Evolutionary conservation across 495 filamentous ascomycete genomes (phyloP).

Genomic region (Hypoxylon rickii): DNA sequence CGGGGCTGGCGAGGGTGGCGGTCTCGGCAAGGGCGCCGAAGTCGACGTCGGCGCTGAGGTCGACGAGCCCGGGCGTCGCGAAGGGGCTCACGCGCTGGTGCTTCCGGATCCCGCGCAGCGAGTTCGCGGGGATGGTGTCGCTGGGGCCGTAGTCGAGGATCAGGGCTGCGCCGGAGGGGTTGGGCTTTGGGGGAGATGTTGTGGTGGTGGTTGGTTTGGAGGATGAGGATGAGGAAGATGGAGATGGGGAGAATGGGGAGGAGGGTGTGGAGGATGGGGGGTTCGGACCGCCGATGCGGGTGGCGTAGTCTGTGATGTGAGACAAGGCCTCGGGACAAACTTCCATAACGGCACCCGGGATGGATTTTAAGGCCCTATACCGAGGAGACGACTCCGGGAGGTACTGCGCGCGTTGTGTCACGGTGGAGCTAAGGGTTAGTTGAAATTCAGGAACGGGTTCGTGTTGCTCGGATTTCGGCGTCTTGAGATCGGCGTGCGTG

Average conservation of each 20-base stretch:
- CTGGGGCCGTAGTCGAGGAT: conserved; percentile 92
- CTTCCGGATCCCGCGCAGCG: conserved; percentile 79
- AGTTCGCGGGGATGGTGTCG: conserved; percentile 78
- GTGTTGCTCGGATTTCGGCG: conserved; percentile 59
- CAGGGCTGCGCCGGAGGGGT: conserved; percentile 79
- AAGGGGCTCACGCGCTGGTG: conserved; percentile 80
- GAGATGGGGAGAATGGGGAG: neutral
- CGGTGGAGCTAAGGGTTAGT: conserved; percentile 70
- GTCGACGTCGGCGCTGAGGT: conserved; percentile 90
- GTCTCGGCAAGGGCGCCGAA: conserved; percentile 83
- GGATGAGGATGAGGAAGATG: neutral
- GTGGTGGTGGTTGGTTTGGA: neutral
- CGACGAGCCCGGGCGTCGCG: conserved; percentile 73
- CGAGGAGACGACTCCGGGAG: conserved; percentile 83
- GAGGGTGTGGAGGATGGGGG: neutral
- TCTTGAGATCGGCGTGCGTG: conserved; percentile 49
- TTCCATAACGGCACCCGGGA: conserved; percentile 72
- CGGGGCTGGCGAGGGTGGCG: conserved; percentile 70
- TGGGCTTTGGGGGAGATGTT: conserved; percentile 55
- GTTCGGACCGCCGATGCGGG: conserved; percentile 72
- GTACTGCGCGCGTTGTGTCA: conserved; percentile 80
- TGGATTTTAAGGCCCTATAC: conserved; percentile 72
- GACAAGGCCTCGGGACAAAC: conserved; percentile 83
- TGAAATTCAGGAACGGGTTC: conserved; percentile 74
- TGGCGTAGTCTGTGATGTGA: conserved; percentile 78